phyloP scores from a whole-genome alignment of 768 basidiomycete species.

The Amanita subjunquillea region DNA sequence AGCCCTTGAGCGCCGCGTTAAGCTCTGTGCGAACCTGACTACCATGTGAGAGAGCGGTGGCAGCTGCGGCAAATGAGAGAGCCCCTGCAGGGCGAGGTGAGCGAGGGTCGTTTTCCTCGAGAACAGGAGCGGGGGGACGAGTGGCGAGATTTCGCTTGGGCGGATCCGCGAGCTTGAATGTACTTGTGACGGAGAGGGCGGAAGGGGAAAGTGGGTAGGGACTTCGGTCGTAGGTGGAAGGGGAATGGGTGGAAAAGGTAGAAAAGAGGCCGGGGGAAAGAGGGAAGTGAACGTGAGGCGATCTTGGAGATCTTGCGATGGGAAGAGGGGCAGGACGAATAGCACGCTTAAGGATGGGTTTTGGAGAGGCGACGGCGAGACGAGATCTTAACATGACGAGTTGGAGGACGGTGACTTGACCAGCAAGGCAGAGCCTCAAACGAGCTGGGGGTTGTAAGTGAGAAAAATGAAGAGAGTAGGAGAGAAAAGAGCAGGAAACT shows the following conservation, averaged over 20 bases:
- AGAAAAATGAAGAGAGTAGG: not conserved
- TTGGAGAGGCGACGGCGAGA: constrained; percentile 14
- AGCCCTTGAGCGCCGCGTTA: constrained; percentile 19
- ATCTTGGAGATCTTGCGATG: constrained; percentile 21
- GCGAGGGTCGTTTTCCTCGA: constrained; percentile 23
- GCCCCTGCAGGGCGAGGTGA: constrained; percentile 21
- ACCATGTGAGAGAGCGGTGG: constrained; percentile 3
- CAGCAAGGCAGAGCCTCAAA: constrained; percentile 31
- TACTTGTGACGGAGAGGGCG: constrained; percentile 18
- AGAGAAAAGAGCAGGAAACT: not conserved
- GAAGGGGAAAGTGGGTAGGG: constrained; percentile 49
- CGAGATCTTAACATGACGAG: constrained; percentile 22
- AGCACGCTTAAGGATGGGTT: constrained; percentile 25
- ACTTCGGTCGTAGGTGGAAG: constrained; percentile 52
- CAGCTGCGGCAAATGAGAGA: constrained; percentile 10
- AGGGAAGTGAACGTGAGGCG: constrained; percentile 57
- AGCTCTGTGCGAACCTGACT: constrained; percentile 13
- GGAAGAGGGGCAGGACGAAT: constrained; percentile 24
- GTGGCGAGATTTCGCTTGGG: constrained; percentile 13
- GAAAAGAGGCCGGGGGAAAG: constrained; percentile 47
- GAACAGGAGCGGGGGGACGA: constrained; percentile 5
- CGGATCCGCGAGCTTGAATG: constrained; percentile 23
- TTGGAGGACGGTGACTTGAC: constrained; percentile 32
- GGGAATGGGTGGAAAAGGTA: constrained; percentile 47
- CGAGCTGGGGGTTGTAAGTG: not conserved